Evolutionary conservation across 805 yeast species (phyloP).

Genomic region (Wickerhamiella brachini): DNA sequence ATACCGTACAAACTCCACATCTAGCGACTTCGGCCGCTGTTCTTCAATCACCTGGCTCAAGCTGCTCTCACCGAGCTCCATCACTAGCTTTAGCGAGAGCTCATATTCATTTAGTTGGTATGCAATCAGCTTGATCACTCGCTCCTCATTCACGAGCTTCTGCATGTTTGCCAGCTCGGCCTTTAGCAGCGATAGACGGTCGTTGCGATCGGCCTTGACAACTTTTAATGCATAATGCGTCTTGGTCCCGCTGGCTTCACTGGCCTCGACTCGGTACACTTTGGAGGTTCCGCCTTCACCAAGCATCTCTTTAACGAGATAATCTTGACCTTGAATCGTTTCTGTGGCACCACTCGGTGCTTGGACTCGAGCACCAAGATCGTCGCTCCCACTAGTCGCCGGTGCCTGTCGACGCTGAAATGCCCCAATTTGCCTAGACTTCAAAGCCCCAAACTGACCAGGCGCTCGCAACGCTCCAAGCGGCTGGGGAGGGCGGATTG

Average conservation of each 20-base stretch:
- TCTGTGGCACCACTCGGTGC: background rate
- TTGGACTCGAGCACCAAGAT: background rate
- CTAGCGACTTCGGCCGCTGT: slow-evolving; percentile 39
- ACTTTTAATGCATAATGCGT: slow-evolving; percentile 65
- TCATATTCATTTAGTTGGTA: slow-evolving; percentile 40
- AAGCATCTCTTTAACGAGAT: slow-evolving; percentile 60
- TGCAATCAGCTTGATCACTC: slow-evolving; percentile 72
- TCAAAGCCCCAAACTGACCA: background rate
- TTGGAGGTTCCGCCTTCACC: slow-evolving; percentile 92
- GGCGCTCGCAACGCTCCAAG: background rate
- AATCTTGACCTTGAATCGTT: slow-evolving; percentile 18
- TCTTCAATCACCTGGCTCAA: slow-evolving; percentile 64
- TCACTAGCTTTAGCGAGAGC: slow-evolving; percentile 54
- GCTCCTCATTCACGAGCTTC: slow-evolving; percentile 40
- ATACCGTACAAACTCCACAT: slow-evolving; percentile 70
- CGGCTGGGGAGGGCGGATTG: background rate
- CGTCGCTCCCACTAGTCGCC: background rate
- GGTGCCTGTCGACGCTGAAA: background rate
- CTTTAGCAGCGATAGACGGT: slow-evolving; percentile 44
- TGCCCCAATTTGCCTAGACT: background rate
- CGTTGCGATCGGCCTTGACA: slow-evolving; percentile 62
- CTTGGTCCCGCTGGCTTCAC: slow-evolving; percentile 24
- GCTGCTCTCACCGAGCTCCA: slow-evolving; percentile 94
- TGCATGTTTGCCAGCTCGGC: slow-evolving; percentile 72
- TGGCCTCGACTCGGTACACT: slow-evolving; percentile 61